phyloP scores from a whole-genome alignment of 2,329 filamentous ascomycete genomes.

The Aspergillus brasiliensis region DNA sequence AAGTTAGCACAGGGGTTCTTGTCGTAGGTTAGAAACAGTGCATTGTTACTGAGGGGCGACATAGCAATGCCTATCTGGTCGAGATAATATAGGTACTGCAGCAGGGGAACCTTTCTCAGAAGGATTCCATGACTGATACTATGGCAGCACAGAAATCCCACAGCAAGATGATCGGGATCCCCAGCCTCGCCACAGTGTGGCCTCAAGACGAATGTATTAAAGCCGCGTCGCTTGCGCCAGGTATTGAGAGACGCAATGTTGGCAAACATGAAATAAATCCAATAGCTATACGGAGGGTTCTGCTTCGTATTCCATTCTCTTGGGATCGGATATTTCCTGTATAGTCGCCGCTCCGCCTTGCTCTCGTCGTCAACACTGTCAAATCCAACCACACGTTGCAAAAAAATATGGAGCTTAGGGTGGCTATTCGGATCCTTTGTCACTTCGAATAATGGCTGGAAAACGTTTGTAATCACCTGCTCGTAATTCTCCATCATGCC shows the following conservation, averaged over 20 bases:
- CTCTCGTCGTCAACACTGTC: constrained; percentile 98
- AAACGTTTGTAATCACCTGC: constrained; percentile 86
- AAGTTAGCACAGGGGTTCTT: constrained; percentile 95
- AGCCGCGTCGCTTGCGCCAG: constrained; percentile 86
- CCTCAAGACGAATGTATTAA: constrained; percentile 91
- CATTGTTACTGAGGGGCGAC: constrained; percentile 99
- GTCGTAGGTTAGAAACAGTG: constrained; percentile 93
- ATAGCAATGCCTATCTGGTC: constrained; percentile 98
- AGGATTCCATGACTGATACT: constrained; percentile 95
- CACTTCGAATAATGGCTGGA: constrained; percentile 91
- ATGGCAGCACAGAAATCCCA: constrained; percentile 87
- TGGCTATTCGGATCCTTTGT: constrained; percentile 84
- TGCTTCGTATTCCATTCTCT: constrained; percentile 87
- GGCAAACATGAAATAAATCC: constrained; percentile 96
- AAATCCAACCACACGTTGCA: constrained; percentile 94
- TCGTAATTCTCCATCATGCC: constrained; percentile 87
- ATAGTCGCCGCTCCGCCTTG: constrained; percentile 91
- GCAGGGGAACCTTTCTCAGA: constrained; percentile 86
- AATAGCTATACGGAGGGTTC: constrained; percentile 98
- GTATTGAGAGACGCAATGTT: constrained; percentile 92
- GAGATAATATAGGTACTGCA: constrained; percentile 97
- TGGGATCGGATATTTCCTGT: constrained; percentile 91
- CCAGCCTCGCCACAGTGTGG: constrained; percentile 97
- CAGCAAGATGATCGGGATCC: constrained; percentile 92
- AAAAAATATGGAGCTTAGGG: constrained; percentile 89